Evolutionary conservation across 2,329 filamentous ascomycete species (phyloP).

Genomic region (Cephalotrichum gorgonifer): DNA sequence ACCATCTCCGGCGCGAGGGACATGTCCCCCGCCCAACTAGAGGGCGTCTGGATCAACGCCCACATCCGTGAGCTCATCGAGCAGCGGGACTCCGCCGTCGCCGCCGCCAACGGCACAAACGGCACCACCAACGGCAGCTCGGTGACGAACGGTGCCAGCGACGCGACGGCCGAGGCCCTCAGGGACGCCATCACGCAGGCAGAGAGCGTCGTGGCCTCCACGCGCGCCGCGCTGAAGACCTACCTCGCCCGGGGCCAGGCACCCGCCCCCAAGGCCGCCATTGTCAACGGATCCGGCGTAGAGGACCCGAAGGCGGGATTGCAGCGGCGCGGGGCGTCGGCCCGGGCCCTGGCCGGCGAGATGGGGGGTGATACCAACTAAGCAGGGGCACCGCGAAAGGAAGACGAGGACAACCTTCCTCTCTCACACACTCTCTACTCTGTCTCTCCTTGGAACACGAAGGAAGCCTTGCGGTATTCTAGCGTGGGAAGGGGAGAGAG

Average conservation of each 20-base stretch:
- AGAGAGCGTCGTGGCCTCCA: slow-evolving; percentile 35
- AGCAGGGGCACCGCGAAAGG: slow-evolving; percentile 1
- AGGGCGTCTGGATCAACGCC: slow-evolving; percentile 49
- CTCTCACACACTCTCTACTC: background rate
- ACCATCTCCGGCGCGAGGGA: slow-evolving; percentile 52
- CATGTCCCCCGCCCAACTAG: slow-evolving; percentile 43
- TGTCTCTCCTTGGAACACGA: no score
- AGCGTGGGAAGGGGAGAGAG: no score
- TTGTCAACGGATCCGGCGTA: slow-evolving; percentile 6
- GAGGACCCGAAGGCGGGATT: slow-evolving; percentile 10
- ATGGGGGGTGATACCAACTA: slow-evolving; percentile 48
- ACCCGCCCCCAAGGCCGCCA: slow-evolving; percentile 12
- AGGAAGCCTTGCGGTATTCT: no score
- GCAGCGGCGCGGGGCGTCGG: slow-evolving; percentile 34
- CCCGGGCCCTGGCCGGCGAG: slow-evolving; percentile 47
- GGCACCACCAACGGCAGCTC: slow-evolving; percentile 6
- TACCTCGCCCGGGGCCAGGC: slow-evolving; percentile 18
- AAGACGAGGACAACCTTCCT: no score
- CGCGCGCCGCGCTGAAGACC: slow-evolving; percentile 28
- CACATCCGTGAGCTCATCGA: slow-evolving; percentile 48
- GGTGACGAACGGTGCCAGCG: no score
- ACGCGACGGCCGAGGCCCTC: slow-evolving; percentile 27
- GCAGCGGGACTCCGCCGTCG: slow-evolving; percentile 17
- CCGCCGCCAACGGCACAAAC: slow-evolving; percentile 4
- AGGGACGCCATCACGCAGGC: slow-evolving; percentile 31